phyloP scores from a whole-genome alignment of 2,329 filamentous ascomycete species.

The Tolypocladium paradoxum region DNA sequence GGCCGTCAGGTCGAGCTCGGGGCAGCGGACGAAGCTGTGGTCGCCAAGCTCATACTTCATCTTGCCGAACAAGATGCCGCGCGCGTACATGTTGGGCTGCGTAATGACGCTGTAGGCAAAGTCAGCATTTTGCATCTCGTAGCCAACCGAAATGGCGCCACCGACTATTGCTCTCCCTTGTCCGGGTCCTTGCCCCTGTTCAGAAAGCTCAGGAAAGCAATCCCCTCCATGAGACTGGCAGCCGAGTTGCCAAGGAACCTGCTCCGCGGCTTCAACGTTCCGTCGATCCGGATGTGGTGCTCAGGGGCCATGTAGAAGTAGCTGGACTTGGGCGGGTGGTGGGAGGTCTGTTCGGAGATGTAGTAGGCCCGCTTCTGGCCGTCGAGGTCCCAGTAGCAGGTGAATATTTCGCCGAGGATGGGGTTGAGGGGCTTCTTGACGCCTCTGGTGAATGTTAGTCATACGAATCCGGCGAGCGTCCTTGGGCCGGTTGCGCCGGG shows the following conservation, averaged over 20 bases:
- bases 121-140: constrained; percentile 5
- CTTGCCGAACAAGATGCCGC: constrained; percentile 93
- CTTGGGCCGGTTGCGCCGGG: not conserved
- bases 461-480: not conserved
- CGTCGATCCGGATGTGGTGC: constrained; percentile 89
- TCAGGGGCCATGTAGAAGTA: constrained; percentile 98
- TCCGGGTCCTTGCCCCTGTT: constrained; percentile 60
- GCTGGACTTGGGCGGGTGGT: constrained; percentile 96
- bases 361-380: constrained; percentile 86
- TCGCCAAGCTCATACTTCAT: constrained; percentile 99
- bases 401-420: constrained; percentile 88
- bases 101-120: constrained; percentile 60
- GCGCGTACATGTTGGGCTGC: constrained; percentile 98
- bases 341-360: constrained; percentile 93
- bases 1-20: constrained; percentile 73
- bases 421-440: constrained; percentile 98
- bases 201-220: constrained; percentile 72
- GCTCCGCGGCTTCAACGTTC: constrained; percentile 86
- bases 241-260: constrained; percentile 96
- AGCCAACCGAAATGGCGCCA: constrained; percentile 8
- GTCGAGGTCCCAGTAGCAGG: constrained; percentile 88
- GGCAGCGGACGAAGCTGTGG: constrained; percentile 85
- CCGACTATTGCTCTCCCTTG: constrained; percentile 79
- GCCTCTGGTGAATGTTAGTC: constrained; percentile 44
- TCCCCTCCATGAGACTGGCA: constrained; percentile 95